Evolutionary conservation across 768 basidiomycete species (phyloP).

Genomic region (Tylopilus cervinicoccineus): DNA sequence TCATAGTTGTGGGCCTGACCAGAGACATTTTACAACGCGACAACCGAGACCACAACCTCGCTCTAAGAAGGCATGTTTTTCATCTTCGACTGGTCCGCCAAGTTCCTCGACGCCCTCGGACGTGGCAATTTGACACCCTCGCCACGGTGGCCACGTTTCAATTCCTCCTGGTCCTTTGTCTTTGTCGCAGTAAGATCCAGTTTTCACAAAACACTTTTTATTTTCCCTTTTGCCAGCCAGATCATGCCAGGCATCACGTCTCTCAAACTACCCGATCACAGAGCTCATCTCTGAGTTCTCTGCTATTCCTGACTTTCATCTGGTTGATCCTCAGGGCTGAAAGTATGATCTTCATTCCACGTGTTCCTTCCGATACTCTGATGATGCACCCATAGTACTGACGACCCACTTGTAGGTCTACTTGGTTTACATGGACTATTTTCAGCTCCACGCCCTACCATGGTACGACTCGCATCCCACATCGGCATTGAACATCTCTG

Average conservation of each 20-base stretch:
- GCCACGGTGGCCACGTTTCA: no score
- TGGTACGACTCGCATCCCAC: slow-evolving; percentile 41
- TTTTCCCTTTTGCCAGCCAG: not conserved
- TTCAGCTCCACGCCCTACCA: slow-evolving; percentile 63
- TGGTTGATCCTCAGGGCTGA: slow-evolving; percentile 77
- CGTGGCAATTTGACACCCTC: no score
- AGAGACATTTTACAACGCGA: no score
- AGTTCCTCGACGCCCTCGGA: no score
- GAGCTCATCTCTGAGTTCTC: not conserved
- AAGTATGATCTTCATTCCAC: slow-evolving; percentile 78
- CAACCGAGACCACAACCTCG: no score
- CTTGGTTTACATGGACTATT: slow-evolving; percentile 75
- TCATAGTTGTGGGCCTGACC: no score
- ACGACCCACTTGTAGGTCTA: slow-evolving; percentile 42
- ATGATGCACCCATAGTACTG: not conserved
- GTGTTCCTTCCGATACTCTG: slow-evolving; percentile 22
- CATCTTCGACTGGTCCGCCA: no score
- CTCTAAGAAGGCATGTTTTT: no score
- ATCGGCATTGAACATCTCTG: not conserved
- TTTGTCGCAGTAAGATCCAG: no score
- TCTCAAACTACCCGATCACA: not conserved
- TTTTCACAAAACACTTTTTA: not conserved
- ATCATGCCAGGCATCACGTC: not conserved
- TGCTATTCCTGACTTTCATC: slow-evolving; percentile 61
- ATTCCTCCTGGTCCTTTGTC: no score